These are phyloP conservation scores for Spathaspora jeffriesii DNA, from an alignment of 1,139 yeast species.

Conservation along the genomic window DNA sequence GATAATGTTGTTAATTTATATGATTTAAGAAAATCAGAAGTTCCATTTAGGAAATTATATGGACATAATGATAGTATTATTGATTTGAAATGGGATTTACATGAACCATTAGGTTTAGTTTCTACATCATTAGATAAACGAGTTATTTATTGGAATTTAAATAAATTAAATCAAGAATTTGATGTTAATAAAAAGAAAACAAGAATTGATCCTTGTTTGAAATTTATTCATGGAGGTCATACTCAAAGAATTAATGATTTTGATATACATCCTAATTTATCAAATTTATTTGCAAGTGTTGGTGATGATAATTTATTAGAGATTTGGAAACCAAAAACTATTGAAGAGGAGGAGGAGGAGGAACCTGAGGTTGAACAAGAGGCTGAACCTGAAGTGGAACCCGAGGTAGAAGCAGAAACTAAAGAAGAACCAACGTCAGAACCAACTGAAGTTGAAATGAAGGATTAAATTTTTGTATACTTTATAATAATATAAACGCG, in stretches of 20 bases:
- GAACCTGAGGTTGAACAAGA: constrained; percentile 29
- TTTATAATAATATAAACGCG: too few species aligned
- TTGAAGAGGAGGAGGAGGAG: constrained; percentile 45
- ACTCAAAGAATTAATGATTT: constrained; percentile 52
- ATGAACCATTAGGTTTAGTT: constrained; percentile 36
- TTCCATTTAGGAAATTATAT: constrained; percentile 48
- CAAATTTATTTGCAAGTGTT: constrained; percentile 42
- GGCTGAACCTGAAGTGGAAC: constrained; percentile 21
- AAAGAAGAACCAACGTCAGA: constrained; percentile 2
- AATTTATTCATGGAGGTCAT: constrained; percentile 61
- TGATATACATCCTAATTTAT: constrained; percentile 49
- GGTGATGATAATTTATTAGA: constrained; percentile 57
- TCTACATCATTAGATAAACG: constrained; percentile 55
- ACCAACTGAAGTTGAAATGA: constrained; percentile 9
- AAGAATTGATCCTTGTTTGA: constrained; percentile 59
- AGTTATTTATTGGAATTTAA: constrained; percentile 52
- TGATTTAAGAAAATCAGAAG: constrained; percentile 49
- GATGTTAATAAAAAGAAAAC: constrained; percentile 11
- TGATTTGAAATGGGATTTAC: constrained; percentile 40
- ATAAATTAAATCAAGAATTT: constrained; percentile 45
- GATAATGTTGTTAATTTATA: constrained; percentile 51
- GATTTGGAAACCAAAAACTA: constrained; percentile 53
- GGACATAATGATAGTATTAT: constrained; percentile 49
- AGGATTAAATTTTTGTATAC: too few species aligned
- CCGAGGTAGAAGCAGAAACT: constrained; percentile 1